Base-by-base conservation (phyloP, 371 early-diverging fungal genomes). In the Circinella umbellata region DNA sequence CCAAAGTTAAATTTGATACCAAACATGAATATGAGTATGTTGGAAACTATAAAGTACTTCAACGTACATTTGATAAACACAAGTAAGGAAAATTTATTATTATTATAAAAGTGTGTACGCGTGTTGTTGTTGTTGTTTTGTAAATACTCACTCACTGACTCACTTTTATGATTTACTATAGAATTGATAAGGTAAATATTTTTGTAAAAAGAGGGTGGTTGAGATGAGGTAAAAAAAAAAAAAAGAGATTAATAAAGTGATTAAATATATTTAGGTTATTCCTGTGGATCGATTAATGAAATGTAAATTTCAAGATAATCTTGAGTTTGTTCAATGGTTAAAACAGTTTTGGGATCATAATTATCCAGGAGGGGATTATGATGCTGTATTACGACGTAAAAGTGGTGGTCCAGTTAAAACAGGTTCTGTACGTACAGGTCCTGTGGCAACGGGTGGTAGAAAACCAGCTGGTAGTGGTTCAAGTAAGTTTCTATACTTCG, bases 281-380 rank as follows among this genome's bases (percentile, higher is more conserved):
- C 95, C 94, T 49, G 94, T 94, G 4, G 93, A 96, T 39, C 79
- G 89, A 5, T 81, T 98, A 71, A 82, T 92, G 69, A 96, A 96
- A 75, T 94, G 95, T 81, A 94, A 92, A 72, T 93, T 97, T 78
- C 97, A 96, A 81, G 98, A 98, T 79, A 98, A 97, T 78, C 86
- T 98, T 66, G 97, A 97, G 83, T 96, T 98, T 73, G 72, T 95
- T 74, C 97, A 97, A 77, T 97, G 96, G 97, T 70, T 95, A 65
- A 96, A 94, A 69, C 85, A 86, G 79, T 96, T 76, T 71, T 96
- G 95, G 96, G 96, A 96, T 68, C 80, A 84, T 47, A 88, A 92
- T 70, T 93, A 77, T 67, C 92, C 95, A 5, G 94, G 95, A 15
- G 91, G 90, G 15, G 81, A 67, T 4, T 98, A 96, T 72, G 95